A percentile compares a stretch with the other conserved stretches of the same genome.
phyloP scores from a whole-genome alignment of 352 stramenopile genomes.

The Phytopythium kandeliae region DNA sequence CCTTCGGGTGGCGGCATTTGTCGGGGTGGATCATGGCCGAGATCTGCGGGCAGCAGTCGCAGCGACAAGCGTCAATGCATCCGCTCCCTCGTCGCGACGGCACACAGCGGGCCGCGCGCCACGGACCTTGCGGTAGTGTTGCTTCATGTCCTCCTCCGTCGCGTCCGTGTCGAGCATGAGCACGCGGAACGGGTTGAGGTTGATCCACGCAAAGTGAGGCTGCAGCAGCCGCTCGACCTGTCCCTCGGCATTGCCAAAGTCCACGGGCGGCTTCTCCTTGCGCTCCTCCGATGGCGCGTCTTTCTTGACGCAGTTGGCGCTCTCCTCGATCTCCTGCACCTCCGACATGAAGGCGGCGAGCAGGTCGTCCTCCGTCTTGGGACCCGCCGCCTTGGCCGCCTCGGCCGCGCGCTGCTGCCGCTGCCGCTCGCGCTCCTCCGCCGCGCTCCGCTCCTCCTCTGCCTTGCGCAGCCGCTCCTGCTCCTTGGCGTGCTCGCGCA shows the following conservation, averaged over 20 bases:
- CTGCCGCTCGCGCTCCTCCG: conserved; percentile 11
- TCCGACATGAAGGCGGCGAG: conserved; percentile 81
- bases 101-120: too few species aligned
- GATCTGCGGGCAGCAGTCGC: conserved; percentile 29
- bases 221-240: conserved; percentile 66
- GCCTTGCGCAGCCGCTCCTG: conserved; percentile 32
- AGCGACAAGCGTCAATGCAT: too few species aligned
- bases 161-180: conserved; percentile 85
- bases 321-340: conserved; percentile 79
- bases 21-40: conserved; percentile 87
- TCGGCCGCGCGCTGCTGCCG: conserved; percentile 7
- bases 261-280: conserved; percentile 47
- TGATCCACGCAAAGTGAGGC: conserved; percentile 81
- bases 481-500: conserved; percentile 52
- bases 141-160: conserved; percentile 87
- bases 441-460: conserved; percentile 16
- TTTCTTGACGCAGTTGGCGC: conserved; percentile 75
- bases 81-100: too few species aligned
- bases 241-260: conserved; percentile 63
- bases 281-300: conserved; percentile 13
- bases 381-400: conserved; percentile 14
- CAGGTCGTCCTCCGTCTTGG: conserved; percentile 52
- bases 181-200: conserved; percentile 85
- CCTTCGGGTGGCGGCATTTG: conserved; percentile 64
- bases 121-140: conserved; percentile 83